These are phyloP conservation scores for Populus hybrid DNA, from an alignment of 441 rosid species.

Conservation along the genomic window DNA sequence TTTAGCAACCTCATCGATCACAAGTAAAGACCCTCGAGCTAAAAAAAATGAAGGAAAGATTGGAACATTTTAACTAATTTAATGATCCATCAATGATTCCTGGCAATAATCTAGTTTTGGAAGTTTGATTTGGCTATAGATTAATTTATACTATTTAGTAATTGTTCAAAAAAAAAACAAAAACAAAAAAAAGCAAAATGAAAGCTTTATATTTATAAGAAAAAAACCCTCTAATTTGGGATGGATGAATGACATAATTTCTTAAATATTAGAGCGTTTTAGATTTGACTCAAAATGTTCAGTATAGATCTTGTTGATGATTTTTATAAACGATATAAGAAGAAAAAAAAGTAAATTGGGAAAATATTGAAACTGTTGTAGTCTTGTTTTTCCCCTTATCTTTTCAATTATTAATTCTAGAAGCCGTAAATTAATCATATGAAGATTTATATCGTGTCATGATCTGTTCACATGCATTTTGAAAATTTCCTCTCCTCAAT, in stretches of 20 bases:
- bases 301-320: too few relatives aligned
- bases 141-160: background rate
- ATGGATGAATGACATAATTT: too few relatives aligned
- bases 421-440: background rate
- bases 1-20: too few relatives aligned
- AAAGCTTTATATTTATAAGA: too few relatives aligned
- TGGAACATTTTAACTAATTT: background rate
- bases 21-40: background rate
- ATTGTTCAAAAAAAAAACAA: background rate
- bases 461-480: background rate
- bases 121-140: too few relatives aligned
- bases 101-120: background rate
- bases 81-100: background rate
- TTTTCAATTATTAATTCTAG: background rate
- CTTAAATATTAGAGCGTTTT: too few relatives aligned
- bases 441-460: background rate
- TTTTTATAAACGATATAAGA: too few relatives aligned
- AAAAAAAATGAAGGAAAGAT: background rate
- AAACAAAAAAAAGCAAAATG: background rate
- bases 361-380: background rate
- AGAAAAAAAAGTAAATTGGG: background rate
- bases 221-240: too few relatives aligned
- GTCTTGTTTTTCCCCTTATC: background rate
- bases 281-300: too few relatives aligned
- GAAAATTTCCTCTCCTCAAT: slow-evolving; percentile 3